Conservation (phyloP, 192 early-diverging fungal species). For the Coemansia sp. region DNA sequence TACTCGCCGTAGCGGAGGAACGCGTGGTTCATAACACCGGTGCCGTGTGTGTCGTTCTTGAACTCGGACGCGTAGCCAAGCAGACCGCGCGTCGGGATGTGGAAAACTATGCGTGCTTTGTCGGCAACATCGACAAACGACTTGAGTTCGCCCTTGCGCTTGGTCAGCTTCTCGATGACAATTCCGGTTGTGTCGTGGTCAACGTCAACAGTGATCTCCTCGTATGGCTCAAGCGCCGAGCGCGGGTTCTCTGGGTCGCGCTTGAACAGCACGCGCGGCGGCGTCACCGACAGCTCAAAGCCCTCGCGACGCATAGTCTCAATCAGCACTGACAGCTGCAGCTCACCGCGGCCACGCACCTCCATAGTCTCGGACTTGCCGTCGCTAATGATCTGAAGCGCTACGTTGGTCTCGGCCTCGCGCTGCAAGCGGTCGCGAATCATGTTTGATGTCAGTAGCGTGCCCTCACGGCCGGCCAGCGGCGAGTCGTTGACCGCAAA, state of each 20-base stretch:
- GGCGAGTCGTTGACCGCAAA: conserved; percentile 89
- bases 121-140: conserved; percentile 67
- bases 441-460: conserved; percentile 73
- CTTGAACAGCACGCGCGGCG: conserved; percentile 80
- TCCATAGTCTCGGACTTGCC: conserved; percentile 72
- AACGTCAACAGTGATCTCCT: conserved; percentile 82
- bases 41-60: conserved; percentile 84
- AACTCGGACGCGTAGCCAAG: conserved; percentile 85
- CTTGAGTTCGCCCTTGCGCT: conserved; percentile 81
- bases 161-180: conserved; percentile 83
- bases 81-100: conserved; percentile 78
- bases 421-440: conserved; percentile 71
- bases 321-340: conserved; percentile 82
- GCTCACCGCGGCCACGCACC: conserved; percentile 84
- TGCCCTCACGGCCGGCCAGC: conserved; percentile 75
- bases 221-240: conserved; percentile 70
- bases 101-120: conserved; percentile 74
- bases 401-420: conserved; percentile 81
- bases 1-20: conserved; percentile 71
- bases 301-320: conserved; percentile 91
- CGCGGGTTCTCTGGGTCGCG: conserved; percentile 53
- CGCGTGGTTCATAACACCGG: conserved; percentile 78
- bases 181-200: conserved; percentile 68
- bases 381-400: conserved; percentile 69
- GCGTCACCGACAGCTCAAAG: conserved; percentile 79